These are phyloP conservation scores for Candida corydali DNA, from an alignment of 805 yeast species.

Conservation along the genomic window DNA sequence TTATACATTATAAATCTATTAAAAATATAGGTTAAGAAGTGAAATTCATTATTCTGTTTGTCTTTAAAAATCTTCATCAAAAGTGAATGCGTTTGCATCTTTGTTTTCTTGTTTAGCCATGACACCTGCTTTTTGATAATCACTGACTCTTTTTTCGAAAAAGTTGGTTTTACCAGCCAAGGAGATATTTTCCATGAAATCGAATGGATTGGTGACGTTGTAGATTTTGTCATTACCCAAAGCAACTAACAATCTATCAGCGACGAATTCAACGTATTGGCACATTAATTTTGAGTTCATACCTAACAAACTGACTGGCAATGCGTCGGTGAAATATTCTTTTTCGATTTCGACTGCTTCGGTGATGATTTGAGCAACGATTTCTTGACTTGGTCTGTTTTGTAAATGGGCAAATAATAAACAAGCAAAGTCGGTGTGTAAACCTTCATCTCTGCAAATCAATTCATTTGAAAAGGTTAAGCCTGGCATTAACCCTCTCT, in stretches of 20 bases:
- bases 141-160: conserved; percentile 98
- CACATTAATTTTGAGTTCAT: conserved; percentile 94
- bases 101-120: conserved; percentile 61
- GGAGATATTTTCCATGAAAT: conserved; percentile 98
- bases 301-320: conserved; percentile 89
- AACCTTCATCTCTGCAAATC: conserved; percentile 97
- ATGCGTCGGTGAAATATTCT: conserved; percentile 90
- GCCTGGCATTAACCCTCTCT: conserved; percentile 99
- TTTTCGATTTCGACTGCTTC: conserved; percentile 96
- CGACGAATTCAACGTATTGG: conserved; percentile 96
- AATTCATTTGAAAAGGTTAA: conserved; percentile 95
- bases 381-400: conserved; percentile 77
- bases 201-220: conserved; percentile 91
- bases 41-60: not conserved
- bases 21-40: not conserved
- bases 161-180: conserved; percentile 98
- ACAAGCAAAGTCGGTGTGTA: conserved; percentile 98
- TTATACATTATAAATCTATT: not conserved
- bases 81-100: conserved; percentile 53
- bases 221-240: conserved; percentile 87
- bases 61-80: conserved; percentile 86
- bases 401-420: conserved; percentile 87
- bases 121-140: conserved; percentile 99
- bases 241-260: conserved; percentile 89
- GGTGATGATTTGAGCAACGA: conserved; percentile 81